Evolutionary conservation across 2,329 filamentous ascomycete genomes (phyloP), one percentile per base, ranked within the genome.

Genomic region (Colletotrichum paranaense): DNA sequence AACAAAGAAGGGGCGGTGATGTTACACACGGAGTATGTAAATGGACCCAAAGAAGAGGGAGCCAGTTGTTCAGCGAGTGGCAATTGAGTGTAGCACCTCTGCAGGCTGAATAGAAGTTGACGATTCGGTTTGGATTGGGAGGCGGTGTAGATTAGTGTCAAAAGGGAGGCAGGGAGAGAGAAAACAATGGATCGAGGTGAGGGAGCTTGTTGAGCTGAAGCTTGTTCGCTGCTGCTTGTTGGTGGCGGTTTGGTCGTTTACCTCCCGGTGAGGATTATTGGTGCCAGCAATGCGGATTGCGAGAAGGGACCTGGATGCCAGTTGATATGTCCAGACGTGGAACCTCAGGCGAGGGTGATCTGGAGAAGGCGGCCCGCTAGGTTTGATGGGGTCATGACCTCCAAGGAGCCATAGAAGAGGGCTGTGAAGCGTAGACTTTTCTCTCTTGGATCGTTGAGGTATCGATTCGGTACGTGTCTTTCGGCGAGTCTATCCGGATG

Each of bases 351-450:
- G 42, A 46, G n/a, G 42, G 26, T 30, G n/a, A 62, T 62, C 60
- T 62, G 60, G 42, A 62, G 42, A 62, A 52, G 57, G 26, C 6
- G n/a, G 26, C 12, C 42, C 60, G 42, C 26, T 32, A 24, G 60
- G 42, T 62, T 30, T 26, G 46, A 52, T 52, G 59, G 38, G 38
- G 59, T 62, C 38, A 52, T 32, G 59, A 49, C 38, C 6, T 62
- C 49, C 24, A 35, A 46, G 42, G 8, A 8, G 22, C 26, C 42
- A 62, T 49, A 7, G 7, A 64, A 56, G 30, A 30, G 28, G 62
- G 62, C 62, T 64, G 62, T 64, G 62, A n/a, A 63, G 28, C 19
- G 59, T 62, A 28, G 26, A 62, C 38, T n/a, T 49, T 62, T 62
- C 28, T 62, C 28, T 22, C 5, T 46, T 62, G 26, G 38, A 30